Conservation (phyloP, 2,329 filamentous ascomycete genomes). For the Penicillium rolfsii region DNA sequence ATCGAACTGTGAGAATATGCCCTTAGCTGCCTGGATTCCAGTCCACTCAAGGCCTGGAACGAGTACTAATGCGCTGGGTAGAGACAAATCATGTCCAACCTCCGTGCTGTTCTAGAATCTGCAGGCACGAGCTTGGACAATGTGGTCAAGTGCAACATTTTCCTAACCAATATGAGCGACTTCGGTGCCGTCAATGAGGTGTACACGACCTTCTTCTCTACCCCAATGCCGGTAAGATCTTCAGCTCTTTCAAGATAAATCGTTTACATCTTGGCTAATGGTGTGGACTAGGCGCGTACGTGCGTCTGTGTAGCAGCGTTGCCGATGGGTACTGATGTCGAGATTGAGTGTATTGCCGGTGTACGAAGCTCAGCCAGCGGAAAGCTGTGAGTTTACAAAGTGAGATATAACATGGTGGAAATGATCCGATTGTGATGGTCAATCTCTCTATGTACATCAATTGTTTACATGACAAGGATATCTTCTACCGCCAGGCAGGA, state of each 20-base stretch:
- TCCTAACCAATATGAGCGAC: conserved; percentile 65
- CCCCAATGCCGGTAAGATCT: conserved; percentile 33
- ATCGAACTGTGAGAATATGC: conserved; percentile 52
- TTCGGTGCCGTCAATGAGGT: conserved; percentile 77
- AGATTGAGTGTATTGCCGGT: conserved; percentile 53
- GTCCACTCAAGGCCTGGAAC: neutral
- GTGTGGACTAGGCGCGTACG: conserved; percentile 31
- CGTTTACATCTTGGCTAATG: neutral
- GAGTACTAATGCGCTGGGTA: conserved; percentile 13
- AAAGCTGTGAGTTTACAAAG: conserved; percentile 1
- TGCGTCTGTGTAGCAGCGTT: conserved; percentile 58
- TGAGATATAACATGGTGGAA: neutral
- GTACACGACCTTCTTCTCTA: conserved; percentile 53
- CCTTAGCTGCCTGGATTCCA: neutral
- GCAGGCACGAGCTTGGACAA: conserved; percentile 62
- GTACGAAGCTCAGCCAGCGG: neutral
- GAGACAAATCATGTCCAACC: conserved; percentile 58
- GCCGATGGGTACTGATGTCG: conserved; percentile 56
- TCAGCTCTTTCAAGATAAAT: neutral
- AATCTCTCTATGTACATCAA: neutral
- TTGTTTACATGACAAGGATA: neutral
- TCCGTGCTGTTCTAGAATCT: conserved; percentile 62
- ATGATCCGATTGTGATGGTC: neutral
- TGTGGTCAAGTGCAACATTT: conserved; percentile 68
- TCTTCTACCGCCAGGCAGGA: neutral